Evolutionary conservation across 208 protist genomes (phyloP), one percentile per base, ranked within the genome.

Genomic region (Leishmania amazonensis): DNA sequence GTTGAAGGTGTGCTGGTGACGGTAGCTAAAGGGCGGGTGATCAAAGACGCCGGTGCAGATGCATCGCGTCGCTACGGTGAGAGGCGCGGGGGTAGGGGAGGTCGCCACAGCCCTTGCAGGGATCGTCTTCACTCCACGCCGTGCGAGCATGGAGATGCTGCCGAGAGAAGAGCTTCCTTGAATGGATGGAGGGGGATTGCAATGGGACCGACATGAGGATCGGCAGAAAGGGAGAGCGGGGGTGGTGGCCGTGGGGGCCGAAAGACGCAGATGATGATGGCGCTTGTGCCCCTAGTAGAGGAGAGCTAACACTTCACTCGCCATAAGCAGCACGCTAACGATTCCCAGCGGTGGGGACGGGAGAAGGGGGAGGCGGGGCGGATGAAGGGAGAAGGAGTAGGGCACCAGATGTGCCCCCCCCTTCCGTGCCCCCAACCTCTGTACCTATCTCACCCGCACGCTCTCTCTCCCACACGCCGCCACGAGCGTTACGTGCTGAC

Each of bases 1-100:
- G 88, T 95, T 91, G 85, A 93, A 96, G 72, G 92, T 91, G 88
- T 98, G 95, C 68, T 88, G 89, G 21, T 88, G 89, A 9, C 93
- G 90, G 79, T 88, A 90, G 78, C 87, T 86, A 62, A 88, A 93
- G 21, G 85, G 86, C 5, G 90, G 88, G 64, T 98, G 95, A 51
- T 96, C 91, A 83, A 98, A 96, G 45, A 62, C 80, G 47, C 89
- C 92, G 11, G 90, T 92, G 35, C 91, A 94, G 49, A 97, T 51
- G 35, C 65, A 60, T 35, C 75, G 57, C 19, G 9, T 11, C 11
- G 53, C 54, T 35, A 38, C 38, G 9, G 24, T 45, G 49, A 78
- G 75, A 31, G 75, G 38, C 40, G 53, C 57, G 13, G 49, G 6
- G 21, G n/a, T n/a, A 19, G 51, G 51, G 5, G 53, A 62, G 17